Evolutionary conservation across 306 rosid species (phyloP).

Genomic region (Vigna trinervia): DNA sequence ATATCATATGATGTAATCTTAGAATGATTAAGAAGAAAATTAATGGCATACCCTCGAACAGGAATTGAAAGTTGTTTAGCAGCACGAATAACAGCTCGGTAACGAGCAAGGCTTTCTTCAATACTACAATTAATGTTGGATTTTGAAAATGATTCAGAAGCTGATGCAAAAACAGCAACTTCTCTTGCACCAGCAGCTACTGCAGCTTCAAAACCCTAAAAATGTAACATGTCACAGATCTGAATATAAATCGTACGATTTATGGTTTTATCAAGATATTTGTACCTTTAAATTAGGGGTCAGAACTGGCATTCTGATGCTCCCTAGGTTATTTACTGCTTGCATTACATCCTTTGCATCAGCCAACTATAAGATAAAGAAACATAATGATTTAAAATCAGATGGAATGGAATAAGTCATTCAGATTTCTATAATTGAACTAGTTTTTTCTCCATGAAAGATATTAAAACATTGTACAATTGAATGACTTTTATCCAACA

Average conservation of each 20-base stretch:
- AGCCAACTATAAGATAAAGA: slow-evolving; percentile 62
- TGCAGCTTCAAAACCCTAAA: slow-evolving; percentile 90
- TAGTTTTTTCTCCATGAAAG: not conserved
- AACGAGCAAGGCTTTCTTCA: slow-evolving; percentile 82
- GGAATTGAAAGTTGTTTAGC: slow-evolving; percentile 81
- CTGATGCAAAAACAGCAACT: slow-evolving; percentile 88
- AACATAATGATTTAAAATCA: slow-evolving; percentile 13
- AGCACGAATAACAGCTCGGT: slow-evolving; percentile 72
- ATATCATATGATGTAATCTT: slow-evolving; percentile 9
- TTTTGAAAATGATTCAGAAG: slow-evolving; percentile 91
- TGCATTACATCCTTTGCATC: slow-evolving; percentile 89
- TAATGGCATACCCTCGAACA: slow-evolving; percentile 76
- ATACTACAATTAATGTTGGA: slow-evolving; percentile 88
- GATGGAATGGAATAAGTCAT: slow-evolving; percentile 8
- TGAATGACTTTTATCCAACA: slow-evolving; percentile 1
- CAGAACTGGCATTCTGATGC: slow-evolving; percentile 80
- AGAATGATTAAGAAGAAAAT: slow-evolving; percentile 31
- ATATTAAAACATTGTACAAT: not conserved
- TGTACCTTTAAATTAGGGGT: slow-evolving; percentile 84
- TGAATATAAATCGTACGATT: not conserved
- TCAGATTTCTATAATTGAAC: slow-evolving; percentile 4
- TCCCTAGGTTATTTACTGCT: slow-evolving; percentile 63
- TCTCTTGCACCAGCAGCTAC: slow-evolving; percentile 90
- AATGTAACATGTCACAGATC: slow-evolving; percentile 39
- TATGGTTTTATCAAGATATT: slow-evolving; percentile 11